Evolutionary conservation across 2,329 filamentous ascomycete genomes (phyloP), one percentile per base, ranked within the genome.

Genomic region (Paramyrothecium sp.): DNA sequence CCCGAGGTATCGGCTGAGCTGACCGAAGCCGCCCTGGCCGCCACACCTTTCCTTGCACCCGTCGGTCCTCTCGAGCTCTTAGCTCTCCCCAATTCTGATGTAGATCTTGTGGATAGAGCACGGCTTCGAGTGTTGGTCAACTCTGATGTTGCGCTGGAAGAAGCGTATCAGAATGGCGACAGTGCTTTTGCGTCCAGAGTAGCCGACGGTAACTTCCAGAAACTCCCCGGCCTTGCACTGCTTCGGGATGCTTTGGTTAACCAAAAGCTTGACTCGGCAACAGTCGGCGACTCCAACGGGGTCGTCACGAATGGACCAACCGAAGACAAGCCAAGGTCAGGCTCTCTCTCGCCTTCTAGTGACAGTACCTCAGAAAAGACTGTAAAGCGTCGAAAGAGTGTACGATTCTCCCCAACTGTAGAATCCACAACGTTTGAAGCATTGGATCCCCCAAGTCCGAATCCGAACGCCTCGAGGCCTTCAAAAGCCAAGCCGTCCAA

Each of bases 381-480:
- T 0, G 47, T 67, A 7, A 82, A 79, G 64, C 75, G 78, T 38
- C 74, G 73, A 46, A 92, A 91, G 73, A 88, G 83, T 55, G 89
- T 91, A 2, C 83, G 87, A 10, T 91, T 91, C 65, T 89, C 89
- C 3, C 83, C 88, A 1, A 82, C 79, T 16, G 84, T 90, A 1
- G 82, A 89, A 65, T 86, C 87, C 10, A 83, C 85, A 2, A 87
- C 87, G 1, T 87, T 87, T 60, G 67, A 79, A 49, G 69, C 76
- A 20, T 72, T 72, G 0, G 82, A 85, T 44, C 81, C 83, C 12
- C 84, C 78, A 4, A 84, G 76, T 60, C 79, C 76, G 20, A 76
- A 67, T 59, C 73, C 68, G 54, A 66, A 63, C 33, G 41, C 60
- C 38, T 53, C 59, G 46, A 64, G 61, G 17, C 55, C 60, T 10